phyloP scores from a whole-genome alignment of 1,139 yeast species.

The Lodderomyces theae region DNA sequence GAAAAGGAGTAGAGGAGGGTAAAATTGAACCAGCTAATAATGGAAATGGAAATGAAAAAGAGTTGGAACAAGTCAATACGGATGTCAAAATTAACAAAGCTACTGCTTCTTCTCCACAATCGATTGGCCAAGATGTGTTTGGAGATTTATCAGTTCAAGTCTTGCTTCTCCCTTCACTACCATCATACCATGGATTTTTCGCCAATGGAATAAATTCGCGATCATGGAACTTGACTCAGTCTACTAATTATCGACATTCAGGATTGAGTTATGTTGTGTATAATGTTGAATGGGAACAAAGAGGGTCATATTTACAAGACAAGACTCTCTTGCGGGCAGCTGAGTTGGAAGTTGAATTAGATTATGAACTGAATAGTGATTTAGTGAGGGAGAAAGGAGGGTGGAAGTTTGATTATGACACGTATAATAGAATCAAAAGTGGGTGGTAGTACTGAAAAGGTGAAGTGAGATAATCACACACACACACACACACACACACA shows the following conservation, averaged over 20 bases:
- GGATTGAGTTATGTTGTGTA: slow-evolving; percentile 66
- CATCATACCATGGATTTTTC: slow-evolving; percentile 57
- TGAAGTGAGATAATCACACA: too few relatives aligned
- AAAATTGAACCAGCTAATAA: too few relatives aligned
- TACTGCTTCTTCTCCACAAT: not conserved
- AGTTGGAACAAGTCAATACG: too few relatives aligned
- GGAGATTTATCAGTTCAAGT: slow-evolving; percentile 68
- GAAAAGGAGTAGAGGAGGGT: too few relatives aligned
- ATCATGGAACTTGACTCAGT: slow-evolving; percentile 46
- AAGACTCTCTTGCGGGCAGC: slow-evolving; percentile 28
- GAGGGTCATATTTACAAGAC: slow-evolving; percentile 31
- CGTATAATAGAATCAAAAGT: slow-evolving; percentile 28
- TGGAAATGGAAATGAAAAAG: too few relatives aligned
- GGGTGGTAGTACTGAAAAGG: too few relatives aligned
- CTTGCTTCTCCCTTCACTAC: slow-evolving; percentile 65
- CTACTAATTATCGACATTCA: slow-evolving; percentile 46
- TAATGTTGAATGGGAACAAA: slow-evolving; percentile 50
- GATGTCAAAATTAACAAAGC: too few relatives aligned
- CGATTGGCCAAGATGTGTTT: slow-evolving; percentile 28
- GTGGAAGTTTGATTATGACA: slow-evolving; percentile 33
- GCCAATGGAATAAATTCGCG: slow-evolving; percentile 73
- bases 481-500: too few relatives aligned
- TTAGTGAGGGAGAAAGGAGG: slow-evolving; percentile 21
- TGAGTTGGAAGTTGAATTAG: slow-evolving; percentile 27
- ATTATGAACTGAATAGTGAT: slow-evolving; percentile 20